Evolutionary conservation across 225 moss, liverwort and hornwort species (phyloP).

Genomic region (Marchantia paleacea): DNA sequence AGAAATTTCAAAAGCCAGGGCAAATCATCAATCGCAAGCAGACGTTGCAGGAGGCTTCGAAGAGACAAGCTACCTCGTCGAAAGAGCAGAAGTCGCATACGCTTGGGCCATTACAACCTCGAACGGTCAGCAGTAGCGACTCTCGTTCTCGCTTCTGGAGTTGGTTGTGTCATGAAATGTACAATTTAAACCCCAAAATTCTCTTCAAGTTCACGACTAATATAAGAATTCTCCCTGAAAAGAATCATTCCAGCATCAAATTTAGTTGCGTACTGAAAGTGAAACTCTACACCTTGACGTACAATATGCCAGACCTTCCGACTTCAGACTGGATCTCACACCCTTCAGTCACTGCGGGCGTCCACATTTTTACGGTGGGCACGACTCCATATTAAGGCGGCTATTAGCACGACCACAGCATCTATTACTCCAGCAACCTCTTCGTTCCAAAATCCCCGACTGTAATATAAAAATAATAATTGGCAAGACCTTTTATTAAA

Average conservation of each 20-base stretch:
- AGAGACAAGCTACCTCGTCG: constrained; percentile 20
- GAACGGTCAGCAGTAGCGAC: neutral
- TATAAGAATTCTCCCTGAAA: neutral
- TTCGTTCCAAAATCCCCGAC: neutral
- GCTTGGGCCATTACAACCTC: constrained; percentile 38
- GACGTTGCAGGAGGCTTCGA: neutral
- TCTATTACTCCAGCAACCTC: neutral
- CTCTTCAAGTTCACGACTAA: neutral
- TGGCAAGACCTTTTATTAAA: neutral
- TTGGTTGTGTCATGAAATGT: neutral
- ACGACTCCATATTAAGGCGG: neutral
- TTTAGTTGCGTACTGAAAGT: neutral
- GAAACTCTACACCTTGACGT: neutral
- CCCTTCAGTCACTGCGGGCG: neutral
- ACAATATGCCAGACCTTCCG: neutral
- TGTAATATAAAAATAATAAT: neutral
- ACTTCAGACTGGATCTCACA: neutral
- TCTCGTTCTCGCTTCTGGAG: neutral
- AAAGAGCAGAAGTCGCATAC: constrained; percentile 10
- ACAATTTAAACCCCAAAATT: neutral
- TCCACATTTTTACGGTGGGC: no score
- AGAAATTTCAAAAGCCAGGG: neutral
- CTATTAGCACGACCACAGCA: neutral
- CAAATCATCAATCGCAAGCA: neutral
- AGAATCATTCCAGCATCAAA: neutral